These are phyloP conservation scores for Metschnikowia rubicola DNA, from an alignment of 805 yeast genomes.

Conservation along the genomic window DNA sequence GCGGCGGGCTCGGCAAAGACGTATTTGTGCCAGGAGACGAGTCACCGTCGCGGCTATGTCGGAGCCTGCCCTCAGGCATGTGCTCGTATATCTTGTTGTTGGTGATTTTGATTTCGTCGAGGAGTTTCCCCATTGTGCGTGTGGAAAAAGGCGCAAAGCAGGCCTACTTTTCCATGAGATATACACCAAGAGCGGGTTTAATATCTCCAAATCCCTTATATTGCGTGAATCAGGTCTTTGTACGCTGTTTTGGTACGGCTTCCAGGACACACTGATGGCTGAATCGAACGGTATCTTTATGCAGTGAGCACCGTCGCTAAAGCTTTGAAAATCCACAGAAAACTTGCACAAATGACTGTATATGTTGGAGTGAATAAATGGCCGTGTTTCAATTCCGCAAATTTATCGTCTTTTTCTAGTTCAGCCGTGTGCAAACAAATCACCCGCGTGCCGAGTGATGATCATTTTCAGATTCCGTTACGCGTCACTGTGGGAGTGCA, in stretches of 20 bases:
- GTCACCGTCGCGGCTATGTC: constrained; percentile 4
- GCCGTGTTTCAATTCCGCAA: neutral
- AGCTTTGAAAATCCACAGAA: no score
- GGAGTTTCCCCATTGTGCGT: constrained; percentile 9
- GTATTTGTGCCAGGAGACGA: no score
- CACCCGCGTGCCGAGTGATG: neutral
- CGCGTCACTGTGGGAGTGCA: constrained; percentile 6
- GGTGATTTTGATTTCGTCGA: constrained; percentile 18
- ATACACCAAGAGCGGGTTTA: no score
- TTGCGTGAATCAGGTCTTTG: no score
- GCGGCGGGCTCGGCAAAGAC: no score
- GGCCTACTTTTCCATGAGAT: no score
- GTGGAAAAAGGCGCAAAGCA: no score
- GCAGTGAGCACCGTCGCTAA: neutral
- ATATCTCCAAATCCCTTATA: no score
- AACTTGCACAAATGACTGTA: no score
- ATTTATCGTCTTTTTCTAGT: neutral
- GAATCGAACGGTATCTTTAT: constrained; percentile 1
- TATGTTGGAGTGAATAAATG: neutral
- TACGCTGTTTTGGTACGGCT: neutral
- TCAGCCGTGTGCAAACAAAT: neutral
- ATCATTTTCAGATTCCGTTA: constrained; percentile 4
- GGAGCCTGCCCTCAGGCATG: constrained; percentile 14
- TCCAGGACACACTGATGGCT: neutral
- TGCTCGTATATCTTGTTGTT: constrained; percentile 18